Percentiles rank a stretch among this genome's conserved stretches.
These are phyloP conservation scores for Carex kokanica DNA, from an alignment of 176 grass and related monocot genomes.

Conservation along the genomic window DNA sequence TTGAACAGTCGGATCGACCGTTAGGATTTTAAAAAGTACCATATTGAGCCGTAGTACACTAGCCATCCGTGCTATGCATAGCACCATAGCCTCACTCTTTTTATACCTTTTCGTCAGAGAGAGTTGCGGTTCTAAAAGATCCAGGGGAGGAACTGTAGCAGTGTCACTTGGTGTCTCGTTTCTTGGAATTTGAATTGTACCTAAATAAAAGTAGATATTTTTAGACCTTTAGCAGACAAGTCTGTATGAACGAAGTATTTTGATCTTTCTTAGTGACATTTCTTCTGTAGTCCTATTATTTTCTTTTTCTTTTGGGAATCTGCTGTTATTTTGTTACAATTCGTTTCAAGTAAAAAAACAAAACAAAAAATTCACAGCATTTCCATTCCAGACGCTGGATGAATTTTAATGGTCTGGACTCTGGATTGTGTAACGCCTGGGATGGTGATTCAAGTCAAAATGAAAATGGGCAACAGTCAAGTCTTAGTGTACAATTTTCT, in stretches of 20 bases:
- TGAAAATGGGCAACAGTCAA: background rate
- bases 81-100: too few species aligned
- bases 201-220: constrained; percentile 6
- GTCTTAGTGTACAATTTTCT: too few species aligned
- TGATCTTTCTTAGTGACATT: background rate
- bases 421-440: background rate
- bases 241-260: constrained; percentile 1
- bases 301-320: background rate
- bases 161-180: background rate
- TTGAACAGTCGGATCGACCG: too few species aligned
- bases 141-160: background rate
- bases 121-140: background rate
- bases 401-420: background rate
- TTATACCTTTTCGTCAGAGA: background rate
- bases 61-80: too few species aligned
- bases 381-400: background rate
- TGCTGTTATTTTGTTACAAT: background rate
- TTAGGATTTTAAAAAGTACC: too few species aligned
- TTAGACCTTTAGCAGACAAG: background rate
- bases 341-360: background rate
- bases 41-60: too few species aligned
- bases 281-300: background rate
- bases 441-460: background rate
- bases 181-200: constrained; percentile 17
- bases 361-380: background rate